phyloP scores from a whole-genome alignment of 179 eudicot genomes.

The Gypsophila paniculata region DNA sequence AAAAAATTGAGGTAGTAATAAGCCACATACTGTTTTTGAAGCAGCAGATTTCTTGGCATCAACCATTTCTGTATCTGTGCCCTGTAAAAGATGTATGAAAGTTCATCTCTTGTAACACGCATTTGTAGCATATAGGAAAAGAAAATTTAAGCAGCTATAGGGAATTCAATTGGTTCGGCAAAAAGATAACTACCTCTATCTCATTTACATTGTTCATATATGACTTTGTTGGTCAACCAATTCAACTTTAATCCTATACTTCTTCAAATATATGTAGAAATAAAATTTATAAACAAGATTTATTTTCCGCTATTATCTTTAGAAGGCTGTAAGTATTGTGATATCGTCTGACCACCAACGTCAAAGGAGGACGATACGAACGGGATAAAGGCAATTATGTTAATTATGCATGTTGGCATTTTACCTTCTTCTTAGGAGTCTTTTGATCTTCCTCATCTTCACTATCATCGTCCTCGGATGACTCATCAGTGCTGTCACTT shows the following conservation, averaged over 20 bases:
- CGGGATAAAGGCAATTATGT: too few species aligned
- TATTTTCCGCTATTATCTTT: too few species aligned
- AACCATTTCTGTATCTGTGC: constrained; percentile 66
- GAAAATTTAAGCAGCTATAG: neutral
- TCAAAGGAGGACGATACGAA: too few species aligned
- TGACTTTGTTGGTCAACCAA: too few species aligned
- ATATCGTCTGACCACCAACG: too few species aligned
- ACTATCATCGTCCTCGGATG: constrained; percentile 20
- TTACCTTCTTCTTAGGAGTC: constrained; percentile 31
- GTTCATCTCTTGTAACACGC: neutral
- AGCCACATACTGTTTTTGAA: constrained; percentile 37
- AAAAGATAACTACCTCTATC: neutral
- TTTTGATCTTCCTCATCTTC: constrained; percentile 36
- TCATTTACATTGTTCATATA: neutral
- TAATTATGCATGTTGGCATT: neutral
- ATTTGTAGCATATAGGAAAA: neutral
- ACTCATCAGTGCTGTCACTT: constrained; percentile 19
- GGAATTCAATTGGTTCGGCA: neutral
- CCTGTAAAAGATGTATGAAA: constrained; percentile 33
- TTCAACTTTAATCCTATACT: too few species aligned
- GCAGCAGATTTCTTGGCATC: constrained; percentile 39
- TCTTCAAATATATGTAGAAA: too few species aligned
- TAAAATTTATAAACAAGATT: too few species aligned
- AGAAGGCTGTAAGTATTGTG: too few species aligned
- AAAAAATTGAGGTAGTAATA: neutral